Conservation (phyloP, 176 grass and related monocot species). For the Lolium perenne region DNA sequence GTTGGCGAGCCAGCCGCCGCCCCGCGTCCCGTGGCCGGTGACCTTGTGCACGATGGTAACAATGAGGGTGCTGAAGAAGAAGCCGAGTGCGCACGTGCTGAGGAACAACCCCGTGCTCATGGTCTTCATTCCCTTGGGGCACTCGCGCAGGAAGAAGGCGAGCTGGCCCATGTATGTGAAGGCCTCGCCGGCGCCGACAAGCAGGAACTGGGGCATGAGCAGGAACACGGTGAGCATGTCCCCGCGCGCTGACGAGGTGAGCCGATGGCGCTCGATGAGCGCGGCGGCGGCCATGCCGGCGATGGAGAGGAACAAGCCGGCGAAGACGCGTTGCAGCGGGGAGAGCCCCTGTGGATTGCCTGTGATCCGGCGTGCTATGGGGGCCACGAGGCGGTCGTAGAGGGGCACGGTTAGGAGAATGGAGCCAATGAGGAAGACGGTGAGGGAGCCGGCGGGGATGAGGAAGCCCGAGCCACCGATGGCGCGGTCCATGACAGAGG, state of each 20-base stretch:
- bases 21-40: conserved; percentile 30
- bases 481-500: conserved; percentile 71
- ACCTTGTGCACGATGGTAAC: conserved; percentile 79
- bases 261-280: conserved; percentile 65
- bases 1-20: conserved; percentile 69
- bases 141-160: conserved; percentile 92
- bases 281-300: conserved; percentile 73
- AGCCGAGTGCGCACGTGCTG: conserved; percentile 81
- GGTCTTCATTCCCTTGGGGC: conserved; percentile 98
- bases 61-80: conserved; percentile 89
- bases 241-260: conserved; percentile 9
- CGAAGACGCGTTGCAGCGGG: conserved; percentile 81
- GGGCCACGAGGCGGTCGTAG: conserved; percentile 76
- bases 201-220: conserved; percentile 89
- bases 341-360: conserved; percentile 76
- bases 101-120: conserved; percentile 98
- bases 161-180: conserved; percentile 98
- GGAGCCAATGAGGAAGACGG: conserved; percentile 92
- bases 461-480: conserved; percentile 59
- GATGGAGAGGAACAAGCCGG: conserved; percentile 75
- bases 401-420: conserved; percentile 89
- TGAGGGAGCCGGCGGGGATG: conserved; percentile 90
- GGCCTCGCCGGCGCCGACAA: conserved; percentile 88
- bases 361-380: conserved; percentile 52
- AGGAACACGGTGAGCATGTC: conserved; percentile 69